phyloP scores from a whole-genome alignment of 2,329 filamentous ascomycete genomes.

The Exophiala oligosperma region DNA sequence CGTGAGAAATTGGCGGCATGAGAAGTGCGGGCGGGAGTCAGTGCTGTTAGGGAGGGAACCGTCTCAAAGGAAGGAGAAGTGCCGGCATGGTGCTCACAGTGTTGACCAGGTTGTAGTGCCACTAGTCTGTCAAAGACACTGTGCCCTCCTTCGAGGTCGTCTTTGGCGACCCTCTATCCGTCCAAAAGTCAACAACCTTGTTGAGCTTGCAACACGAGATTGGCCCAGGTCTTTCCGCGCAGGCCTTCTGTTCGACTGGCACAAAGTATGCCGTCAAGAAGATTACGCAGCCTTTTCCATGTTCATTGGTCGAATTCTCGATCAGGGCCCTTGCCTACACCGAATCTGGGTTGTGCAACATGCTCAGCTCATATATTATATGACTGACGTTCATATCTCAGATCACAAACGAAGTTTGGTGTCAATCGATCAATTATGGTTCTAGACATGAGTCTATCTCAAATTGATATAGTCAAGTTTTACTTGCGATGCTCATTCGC shows the following conservation, averaged over 20 bases:
- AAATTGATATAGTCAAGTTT: not conserved
- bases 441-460: not conserved
- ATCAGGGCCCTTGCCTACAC: not conserved
- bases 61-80: too few species aligned
- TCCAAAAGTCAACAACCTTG: too few species aligned
- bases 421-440: not conserved
- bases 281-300: not conserved
- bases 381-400: slow-evolving; percentile 7
- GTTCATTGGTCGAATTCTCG: not conserved
- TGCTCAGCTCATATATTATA: slow-evolving; percentile 16
- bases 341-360: slow-evolving; percentile 11
- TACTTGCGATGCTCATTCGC: not conserved
- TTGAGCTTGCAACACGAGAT: too few species aligned
- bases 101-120: too few species aligned
- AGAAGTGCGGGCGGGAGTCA: not conserved
- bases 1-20: slow-evolving; percentile 12
- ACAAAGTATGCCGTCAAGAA: not conserved
- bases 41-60: not conserved
- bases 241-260: not conserved
- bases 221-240: too few species aligned
- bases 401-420: not conserved
- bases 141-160: too few species aligned
- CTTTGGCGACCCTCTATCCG: too few species aligned
- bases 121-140: too few species aligned
- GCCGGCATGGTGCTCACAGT: too few species aligned